Evolutionary conservation across 345 rosid species (phyloP).

Genomic region (Carallia brachiata): DNA sequence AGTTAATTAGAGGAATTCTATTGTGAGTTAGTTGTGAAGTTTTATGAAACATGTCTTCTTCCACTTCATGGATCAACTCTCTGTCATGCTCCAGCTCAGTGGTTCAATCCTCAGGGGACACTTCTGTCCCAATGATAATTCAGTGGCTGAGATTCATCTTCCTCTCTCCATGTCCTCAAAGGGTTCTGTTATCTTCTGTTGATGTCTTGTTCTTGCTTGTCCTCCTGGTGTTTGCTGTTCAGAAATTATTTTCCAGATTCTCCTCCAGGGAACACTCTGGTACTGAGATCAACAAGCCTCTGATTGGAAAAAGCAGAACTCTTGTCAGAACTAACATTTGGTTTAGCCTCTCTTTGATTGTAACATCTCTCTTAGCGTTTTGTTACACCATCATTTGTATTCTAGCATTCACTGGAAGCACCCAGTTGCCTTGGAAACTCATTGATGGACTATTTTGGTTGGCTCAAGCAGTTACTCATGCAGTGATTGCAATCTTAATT

Average conservation of each 20-base stretch:
- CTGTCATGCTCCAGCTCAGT: conserved; percentile 62
- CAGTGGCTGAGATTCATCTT: conserved; percentile 74
- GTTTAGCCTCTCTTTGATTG: conserved; percentile 56
- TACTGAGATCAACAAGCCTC: conserved; percentile 57
- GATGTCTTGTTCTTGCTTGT: conserved; percentile 50
- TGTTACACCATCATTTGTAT: conserved; percentile 47
- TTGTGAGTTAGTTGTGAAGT: no score
- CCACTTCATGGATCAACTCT: conserved; percentile 52
- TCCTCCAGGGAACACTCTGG: conserved; percentile 18
- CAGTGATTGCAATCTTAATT: conserved; percentile 53
- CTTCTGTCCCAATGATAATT: conserved; percentile 41
- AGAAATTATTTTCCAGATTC: conserved; percentile 47
- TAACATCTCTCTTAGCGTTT: conserved; percentile 43
- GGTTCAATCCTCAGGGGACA: conserved; percentile 27
- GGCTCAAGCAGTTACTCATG: conserved; percentile 69
- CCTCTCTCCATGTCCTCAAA: conserved; percentile 82
- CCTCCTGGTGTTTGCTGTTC: conserved; percentile 47
- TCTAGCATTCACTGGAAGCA: conserved; percentile 39
- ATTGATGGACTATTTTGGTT: conserved; percentile 60
- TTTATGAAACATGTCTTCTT: conserved; percentile 35
- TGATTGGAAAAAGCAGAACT: conserved; percentile 38
- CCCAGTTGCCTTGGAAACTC: conserved; percentile 38
- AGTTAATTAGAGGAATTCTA: no score
- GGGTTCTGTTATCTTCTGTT: conserved; percentile 53
- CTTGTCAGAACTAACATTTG: conserved; percentile 32